Percentiles rank a stretch among this genome's conserved stretches.
Conservation (phyloP, 352 stramenopile species). For the Pythium apleroticum region DNA sequence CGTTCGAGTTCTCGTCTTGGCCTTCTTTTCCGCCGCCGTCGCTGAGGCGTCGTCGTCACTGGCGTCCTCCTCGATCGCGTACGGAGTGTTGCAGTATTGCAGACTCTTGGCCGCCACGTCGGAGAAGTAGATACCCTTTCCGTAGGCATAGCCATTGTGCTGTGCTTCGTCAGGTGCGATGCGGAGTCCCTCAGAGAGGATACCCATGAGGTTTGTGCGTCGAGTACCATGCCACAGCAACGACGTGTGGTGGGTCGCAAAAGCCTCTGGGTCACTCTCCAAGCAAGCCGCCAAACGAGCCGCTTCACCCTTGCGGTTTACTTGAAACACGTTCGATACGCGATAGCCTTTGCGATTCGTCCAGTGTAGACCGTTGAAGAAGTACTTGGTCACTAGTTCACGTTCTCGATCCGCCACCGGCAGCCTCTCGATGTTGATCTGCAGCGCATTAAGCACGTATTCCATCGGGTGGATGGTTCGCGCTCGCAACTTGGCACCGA, state of each 20-base stretch:
- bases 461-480: slow-evolving; percentile 49
- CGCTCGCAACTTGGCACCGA: slow-evolving; percentile 48
- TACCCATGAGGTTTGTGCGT: slow-evolving; percentile 79
- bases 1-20: slow-evolving; percentile 35
- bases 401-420: slow-evolving; percentile 29
- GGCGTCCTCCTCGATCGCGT: slow-evolving; percentile 33
- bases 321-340: slow-evolving; percentile 58
- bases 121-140: slow-evolving; percentile 86
- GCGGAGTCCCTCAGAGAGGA: slow-evolving; percentile 76
- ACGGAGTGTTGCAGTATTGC: slow-evolving; percentile 58
- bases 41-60: slow-evolving; percentile 1
- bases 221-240: slow-evolving; percentile 84
- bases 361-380: slow-evolving; percentile 45
- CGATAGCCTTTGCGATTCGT: slow-evolving; percentile 34
- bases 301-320: slow-evolving; percentile 51
- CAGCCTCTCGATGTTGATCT: slow-evolving; percentile 46
- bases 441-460: slow-evolving; percentile 66
- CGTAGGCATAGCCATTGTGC: slow-evolving; percentile 73
- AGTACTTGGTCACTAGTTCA: slow-evolving; percentile 55
- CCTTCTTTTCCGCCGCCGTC: slow-evolving; percentile 18
- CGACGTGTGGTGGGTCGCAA: slow-evolving; percentile 41
- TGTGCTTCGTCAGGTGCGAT: slow-evolving; percentile 81
- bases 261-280: slow-evolving; percentile 27
- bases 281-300: slow-evolving; percentile 42
- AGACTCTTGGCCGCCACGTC: slow-evolving; percentile 74